Base-by-base conservation (phyloP, 1,284 basidiomycete species). In the Pisolithus thermaeus region DNA sequence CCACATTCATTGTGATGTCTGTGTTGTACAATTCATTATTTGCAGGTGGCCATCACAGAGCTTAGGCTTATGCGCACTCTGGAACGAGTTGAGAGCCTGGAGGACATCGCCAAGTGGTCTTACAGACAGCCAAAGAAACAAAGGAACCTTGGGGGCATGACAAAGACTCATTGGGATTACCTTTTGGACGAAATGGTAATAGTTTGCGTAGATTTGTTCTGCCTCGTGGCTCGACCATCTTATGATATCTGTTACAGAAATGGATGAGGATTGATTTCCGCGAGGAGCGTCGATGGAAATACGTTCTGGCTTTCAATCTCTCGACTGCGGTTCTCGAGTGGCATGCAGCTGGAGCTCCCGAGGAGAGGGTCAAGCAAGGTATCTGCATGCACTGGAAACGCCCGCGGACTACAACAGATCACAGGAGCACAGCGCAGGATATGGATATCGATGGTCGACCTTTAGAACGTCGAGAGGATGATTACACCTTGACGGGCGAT, bases 211-310 rank as follows among this genome's bases (percentile, higher is more conserved):
- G 46, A 20, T 35, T 36, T 30, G 46, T 41, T 52, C 16, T 25
- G 20, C 46, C 38, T 14, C 42, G 47, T 7, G 16, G 38, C 12
- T 36, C 2, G 30, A 35, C 46, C 16, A 52, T 55, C 16, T 64
- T 47, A 22, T 27, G 38, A 25, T 46, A 22, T 39, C 35, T 38
- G 49, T 35, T 9, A 12, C 55, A 95, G 92, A 92, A 90, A 80
- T 99, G 96, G 97, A 87, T 99, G 78, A 89, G 94, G 45, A 82
- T 83, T 14, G 97, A 99, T 64, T 98, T 94, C 61, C 83, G 89
- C 8, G 94, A 99, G 69, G 97, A 99, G 65, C 77, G 91, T 47
- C 81, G 82, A 53, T 99, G 95, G 95, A 99, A 99, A 68, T 72
- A 90, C 35, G 85, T 87, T 1, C 67, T 93, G 18, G 95, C 96